Evolutionary conservation across 1,139 yeast genomes (phyloP).

Genomic region (Insectozyma bohioensis): DNA sequence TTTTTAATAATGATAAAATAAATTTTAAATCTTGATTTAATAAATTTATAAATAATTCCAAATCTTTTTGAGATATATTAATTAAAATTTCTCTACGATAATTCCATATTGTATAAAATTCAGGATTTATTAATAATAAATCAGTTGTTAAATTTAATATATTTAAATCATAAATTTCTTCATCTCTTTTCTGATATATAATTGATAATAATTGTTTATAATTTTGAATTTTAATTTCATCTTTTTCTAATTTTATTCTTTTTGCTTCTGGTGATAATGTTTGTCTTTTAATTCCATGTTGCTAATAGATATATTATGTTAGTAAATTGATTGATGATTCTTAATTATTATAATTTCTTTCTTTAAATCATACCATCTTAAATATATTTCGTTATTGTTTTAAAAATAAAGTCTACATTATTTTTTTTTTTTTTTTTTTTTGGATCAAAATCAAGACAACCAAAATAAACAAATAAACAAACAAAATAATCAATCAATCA

Average conservation of each 20-base stretch:
- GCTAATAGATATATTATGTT: slow-evolving; percentile 20
- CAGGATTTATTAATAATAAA: slow-evolving; percentile 72
- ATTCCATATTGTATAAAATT: slow-evolving; percentile 89
- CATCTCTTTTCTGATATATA: slow-evolving; percentile 40
- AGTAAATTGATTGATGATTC: too few species aligned
- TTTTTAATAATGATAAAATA: slow-evolving; percentile 56
- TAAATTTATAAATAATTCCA: slow-evolving; percentile 25
- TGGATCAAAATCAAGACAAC: slow-evolving; percentile 3
- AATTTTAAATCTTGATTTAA: slow-evolving; percentile 64
- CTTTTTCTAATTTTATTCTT: slow-evolving; percentile 53
- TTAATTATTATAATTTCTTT: neutral
- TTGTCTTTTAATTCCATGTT: slow-evolving; percentile 75
- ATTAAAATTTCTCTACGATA: slow-evolving; percentile 71
- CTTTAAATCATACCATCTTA: slow-evolving; percentile 5
- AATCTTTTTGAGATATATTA: slow-evolving; percentile 24
- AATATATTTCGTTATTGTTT: too few species aligned
- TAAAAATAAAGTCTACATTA: too few species aligned
- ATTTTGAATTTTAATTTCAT: slow-evolving; percentile 49
- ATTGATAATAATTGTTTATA: slow-evolving; percentile 50
- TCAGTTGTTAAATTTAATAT: slow-evolving; percentile 50
- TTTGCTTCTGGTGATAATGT: slow-evolving; percentile 58
- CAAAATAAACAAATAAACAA: too few species aligned
- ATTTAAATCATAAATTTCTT: slow-evolving; percentile 31
- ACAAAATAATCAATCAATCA: too few species aligned
- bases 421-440: too few species aligned